Conservation (phyloP, 805 yeast species). For the Candida coquimbonensis region DNA sequence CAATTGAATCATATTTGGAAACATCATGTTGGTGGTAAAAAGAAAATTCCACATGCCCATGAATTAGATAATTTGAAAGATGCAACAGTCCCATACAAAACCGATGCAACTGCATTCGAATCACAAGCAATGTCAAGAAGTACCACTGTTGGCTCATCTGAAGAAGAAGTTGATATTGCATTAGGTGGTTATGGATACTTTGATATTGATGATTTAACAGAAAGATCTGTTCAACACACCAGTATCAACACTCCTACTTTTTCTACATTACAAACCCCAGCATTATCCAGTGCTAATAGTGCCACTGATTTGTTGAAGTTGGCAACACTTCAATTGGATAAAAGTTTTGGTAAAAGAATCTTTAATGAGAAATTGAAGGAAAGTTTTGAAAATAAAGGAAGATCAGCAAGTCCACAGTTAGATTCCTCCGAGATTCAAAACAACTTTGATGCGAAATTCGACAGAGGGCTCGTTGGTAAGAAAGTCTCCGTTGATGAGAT, state of each 20-base stretch:
- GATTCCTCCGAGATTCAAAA: slow-evolving; percentile 14
- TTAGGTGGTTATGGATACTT: slow-evolving; percentile 79
- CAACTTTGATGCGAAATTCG: slow-evolving; percentile 32
- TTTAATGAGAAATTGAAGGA: slow-evolving; percentile 17
- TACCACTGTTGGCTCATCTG: slow-evolving; percentile 18
- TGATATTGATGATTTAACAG: slow-evolving; percentile 60
- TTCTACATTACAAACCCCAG: slow-evolving; percentile 13
- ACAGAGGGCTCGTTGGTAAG: slow-evolving; percentile 34
- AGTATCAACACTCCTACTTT: slow-evolving; percentile 13
- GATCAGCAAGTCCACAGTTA: not conserved
- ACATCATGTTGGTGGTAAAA: slow-evolving; percentile 17
- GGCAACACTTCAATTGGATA: slow-evolving; percentile 12
- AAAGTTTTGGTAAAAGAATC: slow-evolving; percentile 16
- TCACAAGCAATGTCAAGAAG: slow-evolving; percentile 17
- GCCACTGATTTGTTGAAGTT: slow-evolving; percentile 6
- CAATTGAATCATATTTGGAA: slow-evolving; percentile 48
- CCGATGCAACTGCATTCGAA: slow-evolving; percentile 1
- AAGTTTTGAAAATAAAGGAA: slow-evolving; percentile 15
- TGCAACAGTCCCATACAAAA: not conserved
- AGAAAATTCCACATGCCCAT: slow-evolving; percentile 23
- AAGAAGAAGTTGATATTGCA: slow-evolving; percentile 24
- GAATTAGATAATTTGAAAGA: slow-evolving; percentile 28
- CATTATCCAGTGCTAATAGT: slow-evolving; percentile 12
- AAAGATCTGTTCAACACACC: slow-evolving; percentile 46
- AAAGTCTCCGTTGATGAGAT: slow-evolving; percentile 24